Percentiles rank a stretch among this genome's conserved stretches.
phyloP scores from a whole-genome alignment of 2,329 filamentous ascomycete genomes.

The Aspergillus caelatus region DNA sequence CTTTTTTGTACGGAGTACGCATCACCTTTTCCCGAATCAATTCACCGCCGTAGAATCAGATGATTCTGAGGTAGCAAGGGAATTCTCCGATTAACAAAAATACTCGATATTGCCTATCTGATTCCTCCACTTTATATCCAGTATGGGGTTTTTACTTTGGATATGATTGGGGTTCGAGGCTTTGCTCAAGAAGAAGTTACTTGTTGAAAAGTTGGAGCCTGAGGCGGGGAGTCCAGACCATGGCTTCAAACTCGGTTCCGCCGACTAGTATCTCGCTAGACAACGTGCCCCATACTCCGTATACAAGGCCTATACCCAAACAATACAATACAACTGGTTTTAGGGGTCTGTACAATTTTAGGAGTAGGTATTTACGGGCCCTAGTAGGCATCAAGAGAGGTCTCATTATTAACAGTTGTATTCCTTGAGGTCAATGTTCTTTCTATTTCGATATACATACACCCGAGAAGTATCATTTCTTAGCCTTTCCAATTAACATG shows the following conservation, averaged over 20 bases:
- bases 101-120: neutral
- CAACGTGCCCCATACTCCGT: neutral
- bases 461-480: neutral
- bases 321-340: neutral
- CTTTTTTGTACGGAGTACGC: neutral
- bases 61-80: neutral
- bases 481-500: slow-evolving; percentile 5
- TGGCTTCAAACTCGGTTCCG: neutral
- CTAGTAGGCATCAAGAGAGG: neutral
- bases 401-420: neutral
- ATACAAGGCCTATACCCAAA: neutral
- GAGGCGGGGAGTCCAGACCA: slow-evolving; percentile 1
- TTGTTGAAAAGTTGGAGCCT: neutral
- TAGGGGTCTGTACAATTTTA: neutral
- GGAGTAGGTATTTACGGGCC: neutral
- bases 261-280: neutral
- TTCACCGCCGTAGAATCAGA: neutral
- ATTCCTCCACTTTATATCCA: neutral
- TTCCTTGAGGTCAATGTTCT: neutral
- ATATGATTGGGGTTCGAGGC: neutral
- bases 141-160: neutral
- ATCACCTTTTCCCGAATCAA: neutral
- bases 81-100: neutral
- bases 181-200: neutral
- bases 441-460: slow-evolving; percentile 4